Evolutionary conservation across 169 alveolate genomes (phyloP), one percentile per base, ranked within the genome.

Genomic region (Plasmodium adleri): DNA sequence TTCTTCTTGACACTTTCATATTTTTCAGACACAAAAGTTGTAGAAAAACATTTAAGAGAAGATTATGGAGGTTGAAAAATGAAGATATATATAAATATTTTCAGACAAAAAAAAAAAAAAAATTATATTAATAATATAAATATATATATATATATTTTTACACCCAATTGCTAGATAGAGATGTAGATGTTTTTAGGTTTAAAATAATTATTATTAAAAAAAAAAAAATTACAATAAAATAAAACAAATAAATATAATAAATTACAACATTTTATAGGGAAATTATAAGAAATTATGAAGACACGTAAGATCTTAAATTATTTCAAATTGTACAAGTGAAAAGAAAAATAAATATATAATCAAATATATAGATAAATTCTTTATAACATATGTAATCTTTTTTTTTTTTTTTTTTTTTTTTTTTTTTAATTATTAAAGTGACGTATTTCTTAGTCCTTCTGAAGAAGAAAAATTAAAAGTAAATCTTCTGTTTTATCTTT

Each of bases 141-240:
- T 22, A 7, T 64, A 32, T 32, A 64, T 10, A n/a, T 28, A 50
- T 22, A 7, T 64, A 32, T 4, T 20, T 75, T 67, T 28, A 15
- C 62, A n/a, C 49, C 12, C 43, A 15, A 12, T 15, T 63, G 49
- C 50, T 78, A 78, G 89, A 78, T 28, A 78, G 76, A 24, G 89
- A 78, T 32, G 89, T 78, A 5, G 72, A 63, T 63, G 89, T 78
- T 66, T 78, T 78, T 63, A 78, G 89, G 89, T 78, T 56, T 49
- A 49, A 78, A 3, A 56, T 32, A 45, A 26, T 26, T 26, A 26
- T 26, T 26, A 26, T 26, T 26, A 26, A 26, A 71, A 66, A 39
- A 8, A 32, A 22, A 60, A 2, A 49, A 17, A 32, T 8, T 17
- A 15, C 2, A 52, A 54, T 5, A 26, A 24, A 49, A 49, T 45